phyloP scores from a whole-genome alignment of 176 grass and related monocot genomes.

The Carex scoparia region DNA sequence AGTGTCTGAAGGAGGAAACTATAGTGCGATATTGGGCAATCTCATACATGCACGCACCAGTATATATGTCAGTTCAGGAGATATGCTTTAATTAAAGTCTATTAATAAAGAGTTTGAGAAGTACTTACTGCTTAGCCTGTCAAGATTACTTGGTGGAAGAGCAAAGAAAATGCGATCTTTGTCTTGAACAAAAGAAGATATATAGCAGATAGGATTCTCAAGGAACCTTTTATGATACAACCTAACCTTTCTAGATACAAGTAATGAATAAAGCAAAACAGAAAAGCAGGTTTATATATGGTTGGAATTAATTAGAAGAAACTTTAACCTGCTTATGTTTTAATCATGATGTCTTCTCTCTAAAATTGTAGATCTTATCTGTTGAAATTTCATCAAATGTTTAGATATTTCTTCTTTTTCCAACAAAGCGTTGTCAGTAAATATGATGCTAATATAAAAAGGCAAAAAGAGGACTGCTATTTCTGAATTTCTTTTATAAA shows the following conservation, averaged over 20 bases:
- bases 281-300: not conserved
- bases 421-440: not conserved
- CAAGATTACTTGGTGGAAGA: slow-evolving; percentile 8
- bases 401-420: not conserved
- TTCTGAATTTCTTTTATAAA: too few relatives aligned
- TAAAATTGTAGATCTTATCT: not conserved
- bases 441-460: not conserved
- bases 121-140: slow-evolving; percentile 7
- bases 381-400: not conserved
- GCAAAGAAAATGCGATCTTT: slow-evolving; percentile 2
- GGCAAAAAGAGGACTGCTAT: not conserved
- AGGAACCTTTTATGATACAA: not conserved
- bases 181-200: not conserved
- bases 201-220: not conserved
- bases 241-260: not conserved
- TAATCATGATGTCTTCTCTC: not conserved
- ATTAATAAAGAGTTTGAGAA: not conserved
- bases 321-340: not conserved
- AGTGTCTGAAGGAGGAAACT: not conserved
- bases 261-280: not conserved
- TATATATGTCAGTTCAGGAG: not conserved
- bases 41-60: not conserved
- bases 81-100: not conserved
- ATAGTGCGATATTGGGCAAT: not conserved
- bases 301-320: not conserved